Evolutionary conservation across 352 stramenopile species (phyloP).

Genomic region (Pythium sukuiense): DNA sequence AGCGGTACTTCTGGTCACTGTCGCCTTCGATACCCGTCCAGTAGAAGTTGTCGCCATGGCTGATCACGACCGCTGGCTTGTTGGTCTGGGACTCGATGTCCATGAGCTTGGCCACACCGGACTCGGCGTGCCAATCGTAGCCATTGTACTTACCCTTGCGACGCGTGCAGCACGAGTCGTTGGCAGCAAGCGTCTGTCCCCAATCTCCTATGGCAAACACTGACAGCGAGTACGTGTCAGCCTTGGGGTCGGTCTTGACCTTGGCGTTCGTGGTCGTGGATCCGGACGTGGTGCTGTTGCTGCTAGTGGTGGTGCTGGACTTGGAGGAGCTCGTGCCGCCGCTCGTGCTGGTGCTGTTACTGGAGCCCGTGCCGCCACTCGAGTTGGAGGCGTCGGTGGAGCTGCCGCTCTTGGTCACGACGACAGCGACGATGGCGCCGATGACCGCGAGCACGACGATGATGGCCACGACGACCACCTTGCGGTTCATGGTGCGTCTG

Average conservation of each 20-base stretch:
- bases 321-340: too few relatives aligned
- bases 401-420: slow-evolving; percentile 22
- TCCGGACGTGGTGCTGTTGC: slow-evolving; percentile 6
- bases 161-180: slow-evolving; percentile 31
- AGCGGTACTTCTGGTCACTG: slow-evolving; percentile 34
- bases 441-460: slow-evolving; percentile 22
- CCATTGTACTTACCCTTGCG: slow-evolving; percentile 35
- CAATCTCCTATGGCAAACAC: slow-evolving; percentile 36
- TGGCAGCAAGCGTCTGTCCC: slow-evolving; percentile 24
- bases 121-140: slow-evolving; percentile 34
- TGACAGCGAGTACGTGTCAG: slow-evolving; percentile 16
- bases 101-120: slow-evolving; percentile 36
- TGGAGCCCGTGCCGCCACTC: slow-evolving; percentile 7
- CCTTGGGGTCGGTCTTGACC: slow-evolving; percentile 22
- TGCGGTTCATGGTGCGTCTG: slow-evolving; percentile 22
- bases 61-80: slow-evolving; percentile 38
- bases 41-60: too few relatives aligned
- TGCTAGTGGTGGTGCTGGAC: background rate
- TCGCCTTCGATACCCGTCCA: slow-evolving; percentile 37
- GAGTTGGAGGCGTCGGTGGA: slow-evolving; percentile 18
- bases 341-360: slow-evolving; percentile 16
- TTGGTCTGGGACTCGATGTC: slow-evolving; percentile 30
- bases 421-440: slow-evolving; percentile 21
- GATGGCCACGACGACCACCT: slow-evolving; percentile 11
- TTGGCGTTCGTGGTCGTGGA: slow-evolving; percentile 14